A percentile compares a stretch with the other conserved stretches of the same genome.
Conservation (phyloP, 495 filamentous ascomycete species). For the Talaromyces wortmannii region DNA sequence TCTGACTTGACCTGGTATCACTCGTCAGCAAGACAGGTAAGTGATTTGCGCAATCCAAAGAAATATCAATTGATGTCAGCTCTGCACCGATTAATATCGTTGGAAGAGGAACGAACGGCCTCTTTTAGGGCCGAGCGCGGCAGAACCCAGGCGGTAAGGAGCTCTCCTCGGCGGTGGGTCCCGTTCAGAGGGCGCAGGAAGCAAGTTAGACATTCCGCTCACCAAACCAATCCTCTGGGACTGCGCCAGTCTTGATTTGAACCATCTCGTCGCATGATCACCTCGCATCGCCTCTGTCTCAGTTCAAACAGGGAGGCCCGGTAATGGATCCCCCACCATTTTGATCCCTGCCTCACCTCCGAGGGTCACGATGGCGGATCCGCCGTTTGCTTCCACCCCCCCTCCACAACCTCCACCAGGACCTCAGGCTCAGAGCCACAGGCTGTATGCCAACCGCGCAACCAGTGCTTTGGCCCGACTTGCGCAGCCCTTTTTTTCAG, state of each 20-base stretch:
- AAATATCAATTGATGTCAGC: too few relatives aligned
- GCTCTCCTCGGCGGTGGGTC: too few relatives aligned
- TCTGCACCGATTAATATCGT: too few relatives aligned
- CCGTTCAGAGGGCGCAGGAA: too few relatives aligned
- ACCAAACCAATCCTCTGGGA: neutral
- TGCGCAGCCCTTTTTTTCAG: constrained; percentile 50
- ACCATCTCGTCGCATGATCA: constrained; percentile 12
- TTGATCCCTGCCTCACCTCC: constrained; percentile 17
- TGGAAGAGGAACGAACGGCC: too few relatives aligned
- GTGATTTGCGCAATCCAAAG: too few relatives aligned
- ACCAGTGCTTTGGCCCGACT: constrained; percentile 51
- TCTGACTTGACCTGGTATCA: too few relatives aligned
- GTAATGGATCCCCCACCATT: constrained; percentile 36
- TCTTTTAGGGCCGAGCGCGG: too few relatives aligned
- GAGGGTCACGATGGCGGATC: constrained; percentile 7
- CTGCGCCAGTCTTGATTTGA: too few relatives aligned
- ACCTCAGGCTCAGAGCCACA: constrained; percentile 37
- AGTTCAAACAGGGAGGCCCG: constrained; percentile 1
- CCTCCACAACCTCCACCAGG: constrained; percentile 42
- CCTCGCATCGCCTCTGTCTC: neutral
- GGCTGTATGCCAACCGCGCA: constrained; percentile 38
- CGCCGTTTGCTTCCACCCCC: constrained; percentile 1
- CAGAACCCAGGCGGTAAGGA: too few relatives aligned
- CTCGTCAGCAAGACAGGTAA: too few relatives aligned
- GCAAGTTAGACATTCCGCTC: neutral